Evolutionary conservation across 345 rosid genomes (phyloP).

Genomic region (Eucalyptus regnans): DNA sequence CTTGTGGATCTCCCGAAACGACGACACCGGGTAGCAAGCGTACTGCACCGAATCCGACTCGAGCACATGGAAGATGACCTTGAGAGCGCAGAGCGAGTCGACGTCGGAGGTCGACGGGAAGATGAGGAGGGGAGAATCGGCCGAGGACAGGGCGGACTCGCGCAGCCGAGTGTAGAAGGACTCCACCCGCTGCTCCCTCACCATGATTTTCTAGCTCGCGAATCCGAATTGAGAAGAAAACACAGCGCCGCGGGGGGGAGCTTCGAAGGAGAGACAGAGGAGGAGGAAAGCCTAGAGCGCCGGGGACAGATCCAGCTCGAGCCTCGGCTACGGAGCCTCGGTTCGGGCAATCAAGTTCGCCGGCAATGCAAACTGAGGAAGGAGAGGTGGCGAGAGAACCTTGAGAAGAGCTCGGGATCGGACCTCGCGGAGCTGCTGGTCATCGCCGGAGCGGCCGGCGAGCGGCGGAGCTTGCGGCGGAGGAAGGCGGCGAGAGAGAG

Average conservation of each 20-base stretch:
- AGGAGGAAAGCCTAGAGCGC: neutral
- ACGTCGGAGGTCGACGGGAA: conserved; percentile 94
- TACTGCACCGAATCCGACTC: conserved; percentile 90
- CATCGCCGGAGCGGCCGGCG: neutral
- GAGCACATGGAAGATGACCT: conserved; percentile 66
- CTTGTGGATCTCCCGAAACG: conserved; percentile 67
- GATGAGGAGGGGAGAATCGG: conserved; percentile 60
- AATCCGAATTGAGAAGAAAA: neutral
- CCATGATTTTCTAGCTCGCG: conserved; percentile 18
- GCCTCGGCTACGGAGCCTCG: neutral
- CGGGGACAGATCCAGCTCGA: neutral
- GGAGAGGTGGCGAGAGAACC: neutral
- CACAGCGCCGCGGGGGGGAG: neutral
- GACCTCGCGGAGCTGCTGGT: neutral
- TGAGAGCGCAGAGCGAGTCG: conserved; percentile 83
- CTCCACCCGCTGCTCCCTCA: conserved; percentile 64
- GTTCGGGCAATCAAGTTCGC: neutral
- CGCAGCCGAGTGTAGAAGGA: conserved; percentile 65
- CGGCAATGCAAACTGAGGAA: neutral
- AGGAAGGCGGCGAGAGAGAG: neutral
- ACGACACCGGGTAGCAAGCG: conserved; percentile 90
- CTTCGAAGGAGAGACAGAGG: neutral
- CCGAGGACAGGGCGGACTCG: conserved; percentile 48
- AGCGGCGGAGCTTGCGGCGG: neutral
- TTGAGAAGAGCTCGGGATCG: neutral